These are phyloP conservation scores for Mortierella hygrophila DNA, from an alignment of 192 early-diverging fungal genomes.

Conservation along the genomic window DNA sequence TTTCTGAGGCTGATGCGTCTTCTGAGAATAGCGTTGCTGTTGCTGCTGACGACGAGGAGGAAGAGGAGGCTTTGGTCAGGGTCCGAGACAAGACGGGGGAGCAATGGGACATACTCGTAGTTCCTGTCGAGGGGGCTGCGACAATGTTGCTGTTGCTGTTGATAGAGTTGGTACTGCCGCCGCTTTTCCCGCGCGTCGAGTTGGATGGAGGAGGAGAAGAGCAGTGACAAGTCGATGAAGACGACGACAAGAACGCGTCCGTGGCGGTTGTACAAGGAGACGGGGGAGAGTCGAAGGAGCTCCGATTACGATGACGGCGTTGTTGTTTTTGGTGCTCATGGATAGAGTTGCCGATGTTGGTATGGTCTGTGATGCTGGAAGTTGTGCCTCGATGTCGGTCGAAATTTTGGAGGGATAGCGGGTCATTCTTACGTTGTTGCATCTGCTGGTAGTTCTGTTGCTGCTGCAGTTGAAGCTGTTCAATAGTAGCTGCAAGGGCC, in stretches of 20 bases:
- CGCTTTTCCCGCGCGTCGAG: not conserved
- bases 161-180: not conserved
- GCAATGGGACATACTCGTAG: constrained; percentile 39
- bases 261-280: constrained; percentile 17
- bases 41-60: not conserved
- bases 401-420: not conserved
- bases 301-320: not conserved
- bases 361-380: not conserved
- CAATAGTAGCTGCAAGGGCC: constrained; percentile 32
- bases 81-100: constrained; percentile 29
- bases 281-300: constrained; percentile 7
- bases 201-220: not conserved
- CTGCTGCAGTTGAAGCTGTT: constrained; percentile 35
- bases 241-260: constrained; percentile 7
- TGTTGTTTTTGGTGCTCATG: not conserved
- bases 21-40: not conserved
- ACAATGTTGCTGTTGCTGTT: not conserved
- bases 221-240: constrained; percentile 20
- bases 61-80: not conserved
- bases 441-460: constrained; percentile 24
- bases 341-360: not conserved
- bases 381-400: not conserved
- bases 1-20: not conserved
- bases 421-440: constrained; percentile 13
- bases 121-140: not conserved